These are phyloP conservation scores for Gnaphalium uliginosum DNA, from an alignment of 129 eudicot species.

Conservation along the genomic window DNA sequence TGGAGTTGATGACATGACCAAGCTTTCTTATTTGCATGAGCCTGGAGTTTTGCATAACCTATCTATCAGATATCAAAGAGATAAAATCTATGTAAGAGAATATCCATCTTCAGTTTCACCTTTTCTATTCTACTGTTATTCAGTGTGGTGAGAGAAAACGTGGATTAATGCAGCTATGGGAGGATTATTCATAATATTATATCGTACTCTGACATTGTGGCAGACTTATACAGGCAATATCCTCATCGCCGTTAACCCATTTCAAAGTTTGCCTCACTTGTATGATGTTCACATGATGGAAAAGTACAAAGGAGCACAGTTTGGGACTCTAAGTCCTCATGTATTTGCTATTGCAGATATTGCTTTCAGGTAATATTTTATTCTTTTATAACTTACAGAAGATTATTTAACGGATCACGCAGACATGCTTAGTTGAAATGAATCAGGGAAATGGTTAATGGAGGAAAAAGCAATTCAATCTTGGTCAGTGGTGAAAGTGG, in stretches of 20 bases:
- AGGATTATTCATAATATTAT: constrained; percentile 39
- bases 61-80: constrained; percentile 73
- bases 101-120: constrained; percentile 27
- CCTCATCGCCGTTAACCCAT: constrained; percentile 97
- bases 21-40: constrained; percentile 69
- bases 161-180: constrained; percentile 44
- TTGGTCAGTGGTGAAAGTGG: constrained; percentile 99
- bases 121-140: constrained; percentile 10
- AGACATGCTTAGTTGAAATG: constrained; percentile 38
- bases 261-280: constrained; percentile 86
- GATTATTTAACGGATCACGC: constrained; percentile 19
- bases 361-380: constrained; percentile 67
- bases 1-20: constrained; percentile 99
- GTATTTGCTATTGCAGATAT: constrained; percentile 93
- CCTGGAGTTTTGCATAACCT: constrained; percentile 96
- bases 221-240: constrained; percentile 99
- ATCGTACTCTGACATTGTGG: constrained; percentile 57
- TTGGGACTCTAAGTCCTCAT: constrained; percentile 95
- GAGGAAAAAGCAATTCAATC: constrained; percentile 90
- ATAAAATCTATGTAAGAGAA: constrained; percentile 90
- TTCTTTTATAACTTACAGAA: constrained; percentile 21
- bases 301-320: constrained; percentile 88
- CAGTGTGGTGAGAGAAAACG: constrained; percentile 34
- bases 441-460: constrained; percentile 88
- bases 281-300: constrained; percentile 89